Base-by-base conservation (phyloP, 495 filamentous ascomycete species). In the Xylaria castorea region DNA sequence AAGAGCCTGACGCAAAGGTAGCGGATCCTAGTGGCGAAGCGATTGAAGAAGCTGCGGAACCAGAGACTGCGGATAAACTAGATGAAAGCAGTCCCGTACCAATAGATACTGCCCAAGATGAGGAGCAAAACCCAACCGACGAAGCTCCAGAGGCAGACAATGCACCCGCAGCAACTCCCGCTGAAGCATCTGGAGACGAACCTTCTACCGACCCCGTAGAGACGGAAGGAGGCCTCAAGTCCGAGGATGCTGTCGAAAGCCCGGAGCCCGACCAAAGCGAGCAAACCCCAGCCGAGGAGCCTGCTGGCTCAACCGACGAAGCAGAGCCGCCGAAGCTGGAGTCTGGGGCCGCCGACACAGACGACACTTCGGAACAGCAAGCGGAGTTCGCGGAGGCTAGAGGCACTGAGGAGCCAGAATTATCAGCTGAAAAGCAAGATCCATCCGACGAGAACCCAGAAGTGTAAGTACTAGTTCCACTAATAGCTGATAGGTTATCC, bases 41-140 rank as follows among this genome's bases (percentile, higher is more conserved):
- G 40, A 48, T 11, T 6, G 40, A 38, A n/a, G 18, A 30, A 58
- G 70, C 75, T 66, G 20, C 60, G 42, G 70, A 51, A 16, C 65
- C 68, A 51, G 73, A 75, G 51, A 7, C 73, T 53, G 53, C 71
- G 32, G 50, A 74, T 46, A 68, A 79, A 55, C 55, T 66, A 18
- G 61, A 57, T 16, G 70, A 67, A 44, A 67, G 40, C 16, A 5
- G 2, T 20, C 9, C 62, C 34, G 6, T 11, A 50, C 36, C 53
- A n/a, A 42, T 9, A 27, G 48, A 57, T 5, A 9, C 18, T 30
- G 25, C n/a, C 22, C 32, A 51, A 63, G 68, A 46, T 44, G 58
- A 50, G 22, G 55, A 38, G 6, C 38, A 51, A 42, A 62, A 20
- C 7, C 34, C 32, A 27, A 32, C 44, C 11, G 25, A 3, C 36